phyloP scores from a whole-genome alignment of 192 early-diverging fungal species.

The Backusella sp. region DNA sequence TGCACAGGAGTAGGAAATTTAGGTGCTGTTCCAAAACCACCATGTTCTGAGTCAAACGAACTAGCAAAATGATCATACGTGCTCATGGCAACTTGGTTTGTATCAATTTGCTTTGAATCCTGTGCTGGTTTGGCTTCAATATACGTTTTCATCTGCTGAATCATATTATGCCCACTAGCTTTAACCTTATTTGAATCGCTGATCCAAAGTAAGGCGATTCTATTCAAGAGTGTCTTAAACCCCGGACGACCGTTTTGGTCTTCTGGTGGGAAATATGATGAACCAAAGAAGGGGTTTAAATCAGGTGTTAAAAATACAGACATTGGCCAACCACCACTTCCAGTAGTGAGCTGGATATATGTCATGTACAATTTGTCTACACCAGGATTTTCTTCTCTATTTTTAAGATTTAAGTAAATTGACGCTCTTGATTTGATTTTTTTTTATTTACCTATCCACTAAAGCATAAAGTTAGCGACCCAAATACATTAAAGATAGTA shows the following conservation, averaged over 20 bases:
- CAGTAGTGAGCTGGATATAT: conserved; percentile 56
- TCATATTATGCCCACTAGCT: conserved; percentile 34
- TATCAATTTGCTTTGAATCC: not conserved
- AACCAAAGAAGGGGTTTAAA: conserved; percentile 46
- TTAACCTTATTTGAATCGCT: conserved; percentile 34
- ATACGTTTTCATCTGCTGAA: conserved; percentile 38
- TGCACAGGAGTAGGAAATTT: conserved; percentile 64
- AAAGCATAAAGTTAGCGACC: conserved; percentile 11
- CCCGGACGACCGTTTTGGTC: conserved; percentile 40
- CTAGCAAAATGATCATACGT: conserved; percentile 38
- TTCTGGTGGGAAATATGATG: conserved; percentile 45
- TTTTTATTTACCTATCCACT: conserved; percentile 23
- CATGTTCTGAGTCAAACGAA: conserved; percentile 44
- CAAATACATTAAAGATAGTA: not conserved
- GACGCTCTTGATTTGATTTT: not conserved
- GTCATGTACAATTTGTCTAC: conserved; percentile 69
- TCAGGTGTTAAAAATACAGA: conserved; percentile 59
- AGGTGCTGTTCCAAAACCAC: conserved; percentile 59
- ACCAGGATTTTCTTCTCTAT: conserved; percentile 58
- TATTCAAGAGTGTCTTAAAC: conserved; percentile 33
- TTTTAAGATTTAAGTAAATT: not conserved
- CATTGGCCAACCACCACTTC: conserved; percentile 74
- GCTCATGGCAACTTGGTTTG: conserved; percentile 23
- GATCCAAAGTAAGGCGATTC: conserved; percentile 42
- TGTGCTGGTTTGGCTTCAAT: conserved; percentile 6